Base-by-base conservation (phyloP, 495 filamentous ascomycete genomes). In the Xylaria castorea region DNA sequence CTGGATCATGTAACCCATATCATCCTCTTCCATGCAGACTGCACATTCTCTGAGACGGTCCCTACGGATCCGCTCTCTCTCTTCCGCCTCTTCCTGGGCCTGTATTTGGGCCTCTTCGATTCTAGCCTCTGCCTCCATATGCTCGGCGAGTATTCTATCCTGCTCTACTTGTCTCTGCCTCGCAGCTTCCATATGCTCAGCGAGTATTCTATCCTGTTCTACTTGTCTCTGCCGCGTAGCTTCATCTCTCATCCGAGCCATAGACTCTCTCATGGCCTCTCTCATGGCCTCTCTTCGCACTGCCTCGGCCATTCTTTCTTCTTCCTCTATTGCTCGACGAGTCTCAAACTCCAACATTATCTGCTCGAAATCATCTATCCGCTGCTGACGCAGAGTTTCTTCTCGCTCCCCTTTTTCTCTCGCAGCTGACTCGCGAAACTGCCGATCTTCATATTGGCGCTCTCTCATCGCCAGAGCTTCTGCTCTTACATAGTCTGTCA, bases 11-110 rank as follows among this genome's bases (percentile, higher is more conserved):
- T 7, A n/a, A 22, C 32, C 9, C 58, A 61, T 61, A 61, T 61
- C 32, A 4, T 61, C 58, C 34, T n/a, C 58, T 61, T 22, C 58
- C 58, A 61, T 61, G 32, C 58, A 61, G 20, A 38, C 58, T 38
- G 20, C 58, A 38, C 58, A 61, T 61, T 61, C 58, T 61, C 58
- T 61, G 32, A 61, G 58, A 61, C 32, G 57, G 38, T 61, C 32
- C 32, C 18, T 18, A 38, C 58, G 58, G 18, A 38, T 61, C 58
- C 32, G 32, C 7, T 61, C 58, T 38, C 58, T 34, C 58, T 61
- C 32, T 61, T 38, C 20, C 20, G 58, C 58, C 32, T 38, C 58
- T 61, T 9, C 32, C 58, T 38, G 58, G 58, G 57, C 57, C 32
- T 61, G 57, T 22, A 36, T 38, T 61, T 5, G 32, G 38, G 32